Evolutionary conservation across 2,329 filamentous ascomycete species (phyloP), one percentile per base, ranked within the genome.

Genomic region (Penicillium psychrosexuale): DNA sequence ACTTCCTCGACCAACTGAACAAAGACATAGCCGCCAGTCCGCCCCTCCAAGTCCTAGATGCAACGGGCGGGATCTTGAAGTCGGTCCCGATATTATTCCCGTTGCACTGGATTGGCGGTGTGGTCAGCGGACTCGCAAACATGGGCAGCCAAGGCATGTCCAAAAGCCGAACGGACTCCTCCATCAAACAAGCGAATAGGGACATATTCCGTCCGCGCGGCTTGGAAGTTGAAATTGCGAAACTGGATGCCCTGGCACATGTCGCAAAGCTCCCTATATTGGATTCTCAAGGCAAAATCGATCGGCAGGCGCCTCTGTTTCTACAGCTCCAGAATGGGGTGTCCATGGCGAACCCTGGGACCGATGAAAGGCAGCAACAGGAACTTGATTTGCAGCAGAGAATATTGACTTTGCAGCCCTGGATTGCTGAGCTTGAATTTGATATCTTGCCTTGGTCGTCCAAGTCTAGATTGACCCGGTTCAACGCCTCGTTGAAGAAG

Each of bases 1-100:
- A 15, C 8, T 68, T 69, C 47, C 49, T 69, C 24, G 66, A 69
- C 49, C 56, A 62, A 22, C 51, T 69, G 31, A 70, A 69, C 46
- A 61, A 65, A 27, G 55, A 59, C 11, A 59, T 66, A 31, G 42
- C 53, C 9, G 63, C 51, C 48, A 67, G 60, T 22, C 66, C 67
- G 3, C 66, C 67, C 8, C 57, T 70, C 34, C 60, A 67, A 44
- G 63, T 64, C 0, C 61, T 69, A 19, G 62, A 68, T 6, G 61
- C 53, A 15, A 67, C 66, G 13, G 65, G 67, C 1, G 64, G 61
- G 12, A 61, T 69, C 3, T 37, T 69, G 3, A 53, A 55, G 17
- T 59, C 60, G 2, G 60, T 69, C 5, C 65, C 68, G 3, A 61
- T 65, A 12, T 45, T 66, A 2, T 65, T 65, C 27, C 60, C 57